These are phyloP conservation scores for Eucalyptus tenuipes DNA, from an alignment of 345 rosid genomes.

Conservation along the genomic window DNA sequence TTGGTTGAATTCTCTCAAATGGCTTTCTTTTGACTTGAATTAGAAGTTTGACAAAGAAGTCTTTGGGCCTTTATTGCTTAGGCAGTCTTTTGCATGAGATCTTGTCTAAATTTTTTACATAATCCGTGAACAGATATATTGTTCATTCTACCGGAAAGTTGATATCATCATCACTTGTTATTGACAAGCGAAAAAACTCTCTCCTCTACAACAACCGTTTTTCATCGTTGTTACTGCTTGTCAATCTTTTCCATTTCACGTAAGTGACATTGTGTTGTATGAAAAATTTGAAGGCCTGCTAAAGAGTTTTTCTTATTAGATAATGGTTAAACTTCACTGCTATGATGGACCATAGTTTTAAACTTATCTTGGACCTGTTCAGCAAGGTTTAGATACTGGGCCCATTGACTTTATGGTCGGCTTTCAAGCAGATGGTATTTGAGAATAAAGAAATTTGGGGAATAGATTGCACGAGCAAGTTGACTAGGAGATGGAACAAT, in stretches of 20 bases:
- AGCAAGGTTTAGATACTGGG: background rate
- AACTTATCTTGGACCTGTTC: background rate
- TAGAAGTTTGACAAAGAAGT: background rate
- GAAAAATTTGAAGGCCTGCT: background rate
- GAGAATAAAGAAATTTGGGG: background rate
- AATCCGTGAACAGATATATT: background rate
- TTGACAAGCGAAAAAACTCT: background rate
- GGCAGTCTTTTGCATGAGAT: background rate
- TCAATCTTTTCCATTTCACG: background rate
- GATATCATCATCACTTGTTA: background rate
- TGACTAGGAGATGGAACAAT: background rate
- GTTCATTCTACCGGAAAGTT: too few species aligned
- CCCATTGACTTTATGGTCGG: background rate
- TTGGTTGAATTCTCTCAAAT: background rate
- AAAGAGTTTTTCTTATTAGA: background rate
- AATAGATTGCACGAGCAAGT: background rate
- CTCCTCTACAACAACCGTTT: background rate
- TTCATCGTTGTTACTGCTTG: background rate
- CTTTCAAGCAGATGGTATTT: background rate
- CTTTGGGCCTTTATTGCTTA: background rate
- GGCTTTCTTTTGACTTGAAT: background rate
- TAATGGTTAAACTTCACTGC: background rate
- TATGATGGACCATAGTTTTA: background rate
- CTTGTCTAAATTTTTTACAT: background rate
- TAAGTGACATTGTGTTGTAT: background rate